A percentile compares a stretch with the other conserved stretches of the same genome.
phyloP scores from a whole-genome alignment of 371 early-diverging fungal species.

The Batrachochytrium dendrobatidis region DNA sequence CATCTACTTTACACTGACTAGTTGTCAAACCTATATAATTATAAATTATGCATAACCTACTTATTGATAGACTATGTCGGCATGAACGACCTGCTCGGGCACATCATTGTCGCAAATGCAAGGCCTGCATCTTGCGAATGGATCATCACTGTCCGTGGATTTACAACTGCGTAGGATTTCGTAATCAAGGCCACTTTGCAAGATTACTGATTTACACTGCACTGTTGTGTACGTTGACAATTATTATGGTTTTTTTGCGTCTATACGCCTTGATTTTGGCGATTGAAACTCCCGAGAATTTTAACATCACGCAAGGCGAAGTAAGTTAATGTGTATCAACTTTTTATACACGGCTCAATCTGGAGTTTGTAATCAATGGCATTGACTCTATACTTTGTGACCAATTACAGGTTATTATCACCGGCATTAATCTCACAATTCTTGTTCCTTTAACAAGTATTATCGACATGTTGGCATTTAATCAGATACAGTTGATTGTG shows the following conservation, averaged over 20 bases:
- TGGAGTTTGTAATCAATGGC: not conserved
- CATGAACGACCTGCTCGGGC: constrained; percentile 46
- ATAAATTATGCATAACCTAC: not conserved
- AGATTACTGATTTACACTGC: constrained; percentile 54
- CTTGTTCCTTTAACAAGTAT: constrained; percentile 18
- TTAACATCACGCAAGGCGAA: not conserved
- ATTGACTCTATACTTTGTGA: not conserved
- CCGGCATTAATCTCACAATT: constrained; percentile 21
- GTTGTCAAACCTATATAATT: not conserved
- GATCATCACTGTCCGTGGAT: constrained; percentile 61
- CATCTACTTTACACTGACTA: no score
- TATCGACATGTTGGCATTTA: constrained; percentile 14
- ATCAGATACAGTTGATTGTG: constrained; percentile 31
- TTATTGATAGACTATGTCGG: constrained; percentile 27
- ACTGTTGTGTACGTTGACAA: constrained; percentile 5
- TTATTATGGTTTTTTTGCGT: constrained; percentile 4
- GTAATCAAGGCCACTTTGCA: constrained; percentile 80
- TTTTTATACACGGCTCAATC: not conserved
- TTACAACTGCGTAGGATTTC: constrained; percentile 79
- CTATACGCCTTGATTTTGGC: not conserved
- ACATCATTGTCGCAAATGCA: constrained; percentile 55
- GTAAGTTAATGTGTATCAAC: not conserved
- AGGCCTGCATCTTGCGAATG: constrained; percentile 47
- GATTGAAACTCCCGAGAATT: not conserved
- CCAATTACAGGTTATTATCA: constrained; percentile 37